These are phyloP conservation scores for Orbilia quercus DNA, from an alignment of 2,329 filamentous ascomycete species.

Conservation along the genomic window DNA sequence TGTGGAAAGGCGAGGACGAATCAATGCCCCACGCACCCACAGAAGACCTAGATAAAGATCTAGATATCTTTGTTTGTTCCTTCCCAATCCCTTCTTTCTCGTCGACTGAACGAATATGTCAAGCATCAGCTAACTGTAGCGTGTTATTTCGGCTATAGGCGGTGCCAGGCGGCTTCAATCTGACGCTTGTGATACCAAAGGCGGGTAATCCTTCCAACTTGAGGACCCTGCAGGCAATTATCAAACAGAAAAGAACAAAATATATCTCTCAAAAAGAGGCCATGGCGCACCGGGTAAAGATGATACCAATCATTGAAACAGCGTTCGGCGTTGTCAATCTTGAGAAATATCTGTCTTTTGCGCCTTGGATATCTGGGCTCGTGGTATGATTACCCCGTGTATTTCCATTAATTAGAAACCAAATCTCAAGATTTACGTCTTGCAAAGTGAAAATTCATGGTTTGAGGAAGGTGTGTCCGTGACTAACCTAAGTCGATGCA, in stretches of 20 bases:
- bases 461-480: too few species aligned
- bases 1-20: not conserved
- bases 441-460: too few species aligned
- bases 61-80: slow-evolving; percentile 34
- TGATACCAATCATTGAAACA: slow-evolving; percentile 43
- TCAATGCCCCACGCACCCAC: slow-evolving; percentile 6
- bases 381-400: slow-evolving; percentile 21
- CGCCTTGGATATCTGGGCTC: slow-evolving; percentile 9
- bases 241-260: slow-evolving; percentile 2
- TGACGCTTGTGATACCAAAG: slow-evolving; percentile 35
- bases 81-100: too few species aligned
- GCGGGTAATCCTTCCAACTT: slow-evolving; percentile 8
- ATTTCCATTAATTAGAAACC: not conserved
- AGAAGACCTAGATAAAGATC: slow-evolving; percentile 30
- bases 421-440: too few species aligned
- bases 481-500: too few species aligned
- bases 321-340: slow-evolving; percentile 20
- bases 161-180: not conserved
- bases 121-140: not conserved
- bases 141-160: slow-evolving; percentile 4
- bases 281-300: not conserved
- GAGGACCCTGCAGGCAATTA: not conserved
- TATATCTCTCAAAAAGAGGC: not conserved
- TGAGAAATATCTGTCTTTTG: not conserved
- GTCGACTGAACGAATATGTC: too few species aligned